A percentile compares a stretch with the other conserved stretches of the same genome.
phyloP scores from a whole-genome alignment of 306 rosid species.

The Castanospermum australe region DNA sequence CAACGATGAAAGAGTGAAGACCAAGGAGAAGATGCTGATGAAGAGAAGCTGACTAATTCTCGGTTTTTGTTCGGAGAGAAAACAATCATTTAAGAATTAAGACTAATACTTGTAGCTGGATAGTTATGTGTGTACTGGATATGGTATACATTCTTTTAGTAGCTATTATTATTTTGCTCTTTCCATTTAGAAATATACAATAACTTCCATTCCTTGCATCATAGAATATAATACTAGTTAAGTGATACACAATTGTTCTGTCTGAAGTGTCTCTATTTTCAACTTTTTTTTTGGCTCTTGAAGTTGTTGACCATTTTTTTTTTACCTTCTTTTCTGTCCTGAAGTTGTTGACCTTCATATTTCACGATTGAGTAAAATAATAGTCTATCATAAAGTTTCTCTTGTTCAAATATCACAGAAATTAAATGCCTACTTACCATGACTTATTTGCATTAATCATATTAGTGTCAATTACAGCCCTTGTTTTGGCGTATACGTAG shows the following conservation, averaged over 20 bases:
- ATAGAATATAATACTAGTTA: neutral
- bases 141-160: too few species aligned
- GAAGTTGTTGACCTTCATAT: neutral
- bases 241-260: neutral
- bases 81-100: neutral
- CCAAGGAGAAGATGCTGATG: neutral
- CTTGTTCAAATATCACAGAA: neutral
- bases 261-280: too few species aligned
- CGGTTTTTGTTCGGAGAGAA: neutral
- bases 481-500: neutral
- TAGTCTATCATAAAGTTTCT: neutral
- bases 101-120: neutral
- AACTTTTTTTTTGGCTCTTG: too few species aligned
- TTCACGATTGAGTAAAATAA: neutral
- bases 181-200: neutral
- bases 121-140: neutral
- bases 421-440: neutral
- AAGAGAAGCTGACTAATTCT: neutral
- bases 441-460: neutral
- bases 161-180: neutral
- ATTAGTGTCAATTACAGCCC: neutral
- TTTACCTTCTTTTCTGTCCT: too few species aligned
- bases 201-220: neutral
- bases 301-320: too few species aligned
- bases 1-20: neutral